Conservation (phyloP, 257 asterid species). For the Solanum sparsipilum region DNA sequence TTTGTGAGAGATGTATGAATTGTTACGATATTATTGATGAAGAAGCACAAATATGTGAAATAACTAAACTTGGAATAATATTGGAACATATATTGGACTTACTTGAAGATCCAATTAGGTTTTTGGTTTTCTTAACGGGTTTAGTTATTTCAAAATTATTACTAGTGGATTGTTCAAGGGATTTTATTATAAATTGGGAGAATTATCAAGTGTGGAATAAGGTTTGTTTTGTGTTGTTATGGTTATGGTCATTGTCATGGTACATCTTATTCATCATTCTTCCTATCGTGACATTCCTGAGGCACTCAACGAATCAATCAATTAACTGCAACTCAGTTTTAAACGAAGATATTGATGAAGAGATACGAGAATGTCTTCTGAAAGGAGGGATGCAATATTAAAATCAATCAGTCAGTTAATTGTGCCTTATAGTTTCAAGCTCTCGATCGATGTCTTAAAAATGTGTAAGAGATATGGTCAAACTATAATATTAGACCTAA, state of each 20-base stretch:
- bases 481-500: neutral
- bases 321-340: neutral
- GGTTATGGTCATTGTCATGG: neutral
- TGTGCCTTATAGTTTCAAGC: neutral
- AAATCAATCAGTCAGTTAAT: neutral
- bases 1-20: neutral
- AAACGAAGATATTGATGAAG: neutral
- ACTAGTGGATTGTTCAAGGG: neutral
- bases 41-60: neutral
- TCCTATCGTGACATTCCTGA: neutral
- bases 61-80: neutral
- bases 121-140: neutral
- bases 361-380: neutral
- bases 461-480: neutral
- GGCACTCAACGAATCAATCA: neutral
- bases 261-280: neutral
- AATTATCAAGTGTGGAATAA: neutral
- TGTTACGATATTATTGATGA: neutral
- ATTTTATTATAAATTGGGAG: neutral
- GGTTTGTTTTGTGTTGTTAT: neutral
- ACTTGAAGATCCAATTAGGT: neutral
- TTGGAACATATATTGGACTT: neutral
- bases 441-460: neutral
- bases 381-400: neutral
- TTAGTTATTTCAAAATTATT: neutral